These are phyloP conservation scores for Tetracladium maxilliforme DNA, from an alignment of 2,329 filamentous ascomycete genomes.

Conservation along the genomic window DNA sequence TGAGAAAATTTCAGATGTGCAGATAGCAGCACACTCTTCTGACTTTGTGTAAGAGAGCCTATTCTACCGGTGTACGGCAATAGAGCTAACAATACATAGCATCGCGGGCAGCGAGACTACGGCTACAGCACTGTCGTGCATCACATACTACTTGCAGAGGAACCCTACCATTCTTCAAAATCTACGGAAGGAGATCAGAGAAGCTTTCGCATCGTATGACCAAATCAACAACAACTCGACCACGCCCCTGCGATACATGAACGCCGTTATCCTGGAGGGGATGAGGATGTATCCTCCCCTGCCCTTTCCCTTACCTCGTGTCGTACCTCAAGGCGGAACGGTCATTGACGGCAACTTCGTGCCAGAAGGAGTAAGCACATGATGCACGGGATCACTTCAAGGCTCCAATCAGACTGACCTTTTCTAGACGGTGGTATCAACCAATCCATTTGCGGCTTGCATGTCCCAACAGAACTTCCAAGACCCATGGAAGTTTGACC, in stretches of 20 bases:
- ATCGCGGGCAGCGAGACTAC: conserved; percentile 35
- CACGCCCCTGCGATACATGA: neutral
- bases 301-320: conserved; percentile 1
- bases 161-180: neutral
- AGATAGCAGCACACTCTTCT: no score
- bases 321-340: no score
- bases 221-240: neutral
- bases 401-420: no score
- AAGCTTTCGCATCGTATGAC: neutral
- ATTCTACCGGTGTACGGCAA: no score
- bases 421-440: conserved; percentile 6
- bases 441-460: conserved; percentile 8
- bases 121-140: conserved; percentile 25
- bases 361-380: no score
- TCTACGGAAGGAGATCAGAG: neutral
- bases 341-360: no score
- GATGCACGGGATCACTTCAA: no score
- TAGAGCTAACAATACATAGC: no score
- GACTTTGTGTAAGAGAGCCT: no score
- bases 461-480: conserved; percentile 5
- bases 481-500: conserved; percentile 6
- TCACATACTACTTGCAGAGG: conserved; percentile 6
- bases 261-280: conserved; percentile 17
- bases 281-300: conserved; percentile 14
- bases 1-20: neutral